phyloP scores from a whole-genome alignment of 352 stramenopile species.

The Phytophthora megakarya region DNA sequence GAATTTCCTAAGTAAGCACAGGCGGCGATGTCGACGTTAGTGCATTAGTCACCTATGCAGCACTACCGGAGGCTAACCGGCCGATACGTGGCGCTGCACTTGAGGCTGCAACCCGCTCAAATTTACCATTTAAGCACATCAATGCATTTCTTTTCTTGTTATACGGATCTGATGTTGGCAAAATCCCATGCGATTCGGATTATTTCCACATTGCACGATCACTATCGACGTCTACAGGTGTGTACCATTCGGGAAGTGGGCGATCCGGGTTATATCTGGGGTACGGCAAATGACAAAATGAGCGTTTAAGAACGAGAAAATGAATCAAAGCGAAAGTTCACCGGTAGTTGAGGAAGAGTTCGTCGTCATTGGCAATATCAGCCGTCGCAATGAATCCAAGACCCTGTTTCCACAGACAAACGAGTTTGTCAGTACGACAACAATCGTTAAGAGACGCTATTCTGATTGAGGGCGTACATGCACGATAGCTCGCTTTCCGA shows the following conservation, averaged over 20 bases:
- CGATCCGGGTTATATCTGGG: slow-evolving; percentile 81
- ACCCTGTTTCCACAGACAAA: slow-evolving; percentile 37
- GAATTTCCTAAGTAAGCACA: slow-evolving; percentile 89
- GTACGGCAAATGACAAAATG: not conserved
- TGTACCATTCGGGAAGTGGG: slow-evolving; percentile 81
- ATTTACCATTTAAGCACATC: slow-evolving; percentile 38
- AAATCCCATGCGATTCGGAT: not conserved
- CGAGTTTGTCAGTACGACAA: not conserved
- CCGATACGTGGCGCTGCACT: not conserved
- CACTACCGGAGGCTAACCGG: slow-evolving; percentile 5
- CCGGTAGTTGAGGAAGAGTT: slow-evolving; percentile 89
- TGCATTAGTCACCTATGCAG: not conserved
- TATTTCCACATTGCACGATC: slow-evolving; percentile 89
- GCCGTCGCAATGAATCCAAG: slow-evolving; percentile 76
- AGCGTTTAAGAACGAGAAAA: slow-evolving; percentile 1
- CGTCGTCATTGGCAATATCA: slow-evolving; percentile 80
- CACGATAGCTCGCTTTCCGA: slow-evolving; percentile 85
- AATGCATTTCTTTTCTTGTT: slow-evolving; percentile 41
- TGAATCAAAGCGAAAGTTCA: slow-evolving; percentile 12
- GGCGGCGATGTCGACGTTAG: slow-evolving; percentile 1
- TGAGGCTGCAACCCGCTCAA: slow-evolving; percentile 18
- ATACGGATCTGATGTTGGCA: not conserved
- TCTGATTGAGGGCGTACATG: slow-evolving; percentile 51
- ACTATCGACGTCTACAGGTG: slow-evolving; percentile 74
- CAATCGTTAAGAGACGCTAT: not conserved